Percentiles rank a stretch among this genome's conserved stretches.
Evolutionary conservation across 805 yeast species (phyloP).

Genomic region (Sugiyamaella marilandica): DNA sequence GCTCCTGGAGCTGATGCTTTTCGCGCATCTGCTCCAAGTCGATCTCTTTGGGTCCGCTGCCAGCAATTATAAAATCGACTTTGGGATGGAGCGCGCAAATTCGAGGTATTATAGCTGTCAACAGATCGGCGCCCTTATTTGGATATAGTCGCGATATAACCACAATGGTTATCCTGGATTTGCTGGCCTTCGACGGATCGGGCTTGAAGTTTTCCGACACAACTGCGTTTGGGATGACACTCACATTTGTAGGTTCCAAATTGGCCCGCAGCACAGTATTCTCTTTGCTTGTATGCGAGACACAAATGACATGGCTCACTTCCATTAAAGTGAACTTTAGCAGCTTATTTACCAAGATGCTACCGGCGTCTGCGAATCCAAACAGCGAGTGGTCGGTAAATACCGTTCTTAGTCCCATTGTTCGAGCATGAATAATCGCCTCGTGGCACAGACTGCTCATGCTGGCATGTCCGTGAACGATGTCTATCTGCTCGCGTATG

Average conservation of each 20-base stretch:
- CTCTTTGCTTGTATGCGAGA: constrained; percentile 93
- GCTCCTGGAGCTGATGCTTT: constrained; percentile 72
- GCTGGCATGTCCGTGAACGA: constrained; percentile 95
- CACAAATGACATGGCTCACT: constrained; percentile 92
- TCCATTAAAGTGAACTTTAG: constrained; percentile 79
- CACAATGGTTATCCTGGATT: constrained; percentile 65
- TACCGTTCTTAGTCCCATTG: constrained; percentile 88
- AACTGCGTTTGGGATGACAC: constrained; percentile 98
- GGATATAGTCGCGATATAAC: constrained; percentile 88
- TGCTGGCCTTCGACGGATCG: constrained; percentile 30
- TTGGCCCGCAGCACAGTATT: constrained; percentile 87
- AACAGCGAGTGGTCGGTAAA: constrained; percentile 94
- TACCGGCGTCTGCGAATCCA: constrained; percentile 83
- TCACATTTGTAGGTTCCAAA: constrained; percentile 67
- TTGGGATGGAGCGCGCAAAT: constrained; percentile 60
- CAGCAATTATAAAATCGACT: constrained; percentile 83
- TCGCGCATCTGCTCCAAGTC: constrained; percentile 96
- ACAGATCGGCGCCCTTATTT: constrained; percentile 92
- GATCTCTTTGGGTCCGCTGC: constrained; percentile 93
- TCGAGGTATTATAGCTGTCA: constrained; percentile 78
- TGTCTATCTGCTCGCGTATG: constrained; percentile 77
- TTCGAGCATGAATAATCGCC: constrained; percentile 82
- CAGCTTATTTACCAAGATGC: constrained; percentile 81
- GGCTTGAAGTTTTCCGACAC: constrained; percentile 68
- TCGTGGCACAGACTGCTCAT: constrained; percentile 84